Evolutionary conservation across 257 asterid genomes (phyloP).

Genomic region (Penstemon eatonii): DNA sequence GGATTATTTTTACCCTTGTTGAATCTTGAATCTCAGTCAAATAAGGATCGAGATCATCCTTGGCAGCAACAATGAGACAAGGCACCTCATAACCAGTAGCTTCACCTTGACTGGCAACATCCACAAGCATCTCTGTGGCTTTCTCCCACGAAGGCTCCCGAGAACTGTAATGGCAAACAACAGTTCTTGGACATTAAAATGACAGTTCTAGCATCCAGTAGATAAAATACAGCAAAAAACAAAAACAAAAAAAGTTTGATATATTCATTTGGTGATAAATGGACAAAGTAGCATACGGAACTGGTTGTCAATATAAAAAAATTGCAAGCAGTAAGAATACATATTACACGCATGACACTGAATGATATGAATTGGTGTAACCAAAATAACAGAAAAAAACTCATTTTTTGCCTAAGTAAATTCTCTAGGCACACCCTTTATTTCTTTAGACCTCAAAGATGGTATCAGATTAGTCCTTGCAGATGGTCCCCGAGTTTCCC

Average conservation of each 20-base stretch:
- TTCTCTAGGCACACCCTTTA: background rate
- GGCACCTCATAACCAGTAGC: conserved; percentile 90
- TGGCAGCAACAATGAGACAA: conserved; percentile 93
- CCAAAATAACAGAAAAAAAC: conserved; percentile 10
- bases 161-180: conserved; percentile 51
- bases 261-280: conserved; percentile 8
- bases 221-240: background rate
- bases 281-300: background rate
- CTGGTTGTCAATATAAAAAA: background rate
- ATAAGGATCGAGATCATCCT: conserved; percentile 82
- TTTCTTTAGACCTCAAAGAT: too few relatives aligned
- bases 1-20: conserved; percentile 60
- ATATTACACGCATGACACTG: background rate
- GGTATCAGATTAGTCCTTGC: too few relatives aligned
- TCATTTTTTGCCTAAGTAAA: background rate
- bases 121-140: conserved; percentile 85
- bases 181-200: conserved; percentile 18
- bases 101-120: conserved; percentile 92
- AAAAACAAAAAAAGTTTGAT: background rate
- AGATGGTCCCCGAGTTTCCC: too few relatives aligned
- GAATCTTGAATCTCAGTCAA: conserved; percentile 91
- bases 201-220: background rate
- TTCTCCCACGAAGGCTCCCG: conserved; percentile 72
- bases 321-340: background rate
- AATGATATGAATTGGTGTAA: background rate